Evolutionary conservation across 148 eudicot genomes (phyloP).

Genomic region (Rheum nobile): DNA sequence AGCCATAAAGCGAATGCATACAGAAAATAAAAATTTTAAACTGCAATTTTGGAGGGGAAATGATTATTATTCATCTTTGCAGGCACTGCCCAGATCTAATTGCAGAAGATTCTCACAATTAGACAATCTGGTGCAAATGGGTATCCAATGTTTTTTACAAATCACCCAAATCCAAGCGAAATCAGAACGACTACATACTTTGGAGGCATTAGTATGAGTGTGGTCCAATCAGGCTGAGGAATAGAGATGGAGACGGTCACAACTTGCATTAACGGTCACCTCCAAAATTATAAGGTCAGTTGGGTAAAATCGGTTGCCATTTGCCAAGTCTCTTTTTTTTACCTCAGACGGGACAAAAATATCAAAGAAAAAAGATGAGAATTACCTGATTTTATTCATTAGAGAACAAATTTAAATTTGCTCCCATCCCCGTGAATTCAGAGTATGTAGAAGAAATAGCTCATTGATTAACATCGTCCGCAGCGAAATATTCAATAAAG

Average conservation of each 20-base stretch:
- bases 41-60: neutral
- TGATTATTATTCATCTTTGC: conserved; percentile 34
- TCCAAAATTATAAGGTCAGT: conserved; percentile 5
- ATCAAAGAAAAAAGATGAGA: too few species aligned
- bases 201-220: conserved; percentile 13
- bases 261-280: conserved; percentile 20
- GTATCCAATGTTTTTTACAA: conserved; percentile 13
- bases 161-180: conserved; percentile 27
- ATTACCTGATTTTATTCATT: neutral
- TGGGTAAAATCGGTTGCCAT: neutral
- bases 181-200: conserved; percentile 11
- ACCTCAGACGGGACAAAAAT: neutral
- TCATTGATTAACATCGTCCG: neutral
- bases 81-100: conserved; percentile 32
- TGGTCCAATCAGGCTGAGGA: conserved; percentile 9
- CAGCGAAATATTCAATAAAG: neutral
- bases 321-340: neutral
- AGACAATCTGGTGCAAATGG: conserved; percentile 11
- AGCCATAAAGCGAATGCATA: conserved; percentile 20
- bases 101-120: conserved; percentile 19
- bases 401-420: too few species aligned
- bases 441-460: neutral
- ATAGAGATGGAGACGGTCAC: conserved; percentile 1
- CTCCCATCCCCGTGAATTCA: neutral
- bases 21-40: conserved; percentile 16